Conservation (phyloP, 2,329 filamentous ascomycete genomes). For the Lithohypha guttulata region DNA sequence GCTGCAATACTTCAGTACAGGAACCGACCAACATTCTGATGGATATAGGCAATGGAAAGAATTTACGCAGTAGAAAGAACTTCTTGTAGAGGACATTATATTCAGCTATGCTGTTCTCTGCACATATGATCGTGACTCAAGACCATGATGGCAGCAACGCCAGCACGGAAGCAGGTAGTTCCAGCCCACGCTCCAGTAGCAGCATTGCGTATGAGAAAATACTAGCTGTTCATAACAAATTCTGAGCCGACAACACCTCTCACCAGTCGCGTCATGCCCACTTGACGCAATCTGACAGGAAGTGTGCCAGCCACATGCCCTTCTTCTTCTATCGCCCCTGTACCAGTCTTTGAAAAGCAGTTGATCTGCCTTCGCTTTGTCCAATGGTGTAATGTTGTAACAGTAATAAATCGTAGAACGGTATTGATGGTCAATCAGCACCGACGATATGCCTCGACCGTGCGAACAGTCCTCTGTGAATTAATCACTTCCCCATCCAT, state of each 20-base stretch:
- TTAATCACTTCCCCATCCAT: slow-evolving; percentile 16
- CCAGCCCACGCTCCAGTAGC: too few relatives aligned
- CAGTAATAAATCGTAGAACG: slow-evolving; percentile 12
- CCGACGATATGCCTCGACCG: slow-evolving; percentile 7
- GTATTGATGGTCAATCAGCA: slow-evolving; percentile 21
- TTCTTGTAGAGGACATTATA: slow-evolving; percentile 3
- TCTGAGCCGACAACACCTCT: too few relatives aligned
- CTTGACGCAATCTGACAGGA: too few relatives aligned
- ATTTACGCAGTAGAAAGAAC: not conserved
- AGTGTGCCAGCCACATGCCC: not conserved
- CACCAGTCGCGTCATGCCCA: too few relatives aligned
- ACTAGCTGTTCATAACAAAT: too few relatives aligned
- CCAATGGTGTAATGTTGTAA: slow-evolving; percentile 10
- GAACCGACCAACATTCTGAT: too few relatives aligned
- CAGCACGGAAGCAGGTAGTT: too few relatives aligned
- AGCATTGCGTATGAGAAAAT: too few relatives aligned
- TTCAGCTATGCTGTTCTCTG: slow-evolving; percentile 5
- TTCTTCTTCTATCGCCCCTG: not conserved
- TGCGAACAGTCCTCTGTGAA: slow-evolving; percentile 1
- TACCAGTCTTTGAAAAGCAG: not conserved
- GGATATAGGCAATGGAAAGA: too few relatives aligned
- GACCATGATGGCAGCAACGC: too few relatives aligned
- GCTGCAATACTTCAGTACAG: too few relatives aligned
- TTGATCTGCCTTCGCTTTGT: not conserved
- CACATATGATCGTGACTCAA: too few relatives aligned